phyloP scores from a whole-genome alignment of 371 early-diverging fungal genomes.

The Syncephalis fuscata region DNA sequence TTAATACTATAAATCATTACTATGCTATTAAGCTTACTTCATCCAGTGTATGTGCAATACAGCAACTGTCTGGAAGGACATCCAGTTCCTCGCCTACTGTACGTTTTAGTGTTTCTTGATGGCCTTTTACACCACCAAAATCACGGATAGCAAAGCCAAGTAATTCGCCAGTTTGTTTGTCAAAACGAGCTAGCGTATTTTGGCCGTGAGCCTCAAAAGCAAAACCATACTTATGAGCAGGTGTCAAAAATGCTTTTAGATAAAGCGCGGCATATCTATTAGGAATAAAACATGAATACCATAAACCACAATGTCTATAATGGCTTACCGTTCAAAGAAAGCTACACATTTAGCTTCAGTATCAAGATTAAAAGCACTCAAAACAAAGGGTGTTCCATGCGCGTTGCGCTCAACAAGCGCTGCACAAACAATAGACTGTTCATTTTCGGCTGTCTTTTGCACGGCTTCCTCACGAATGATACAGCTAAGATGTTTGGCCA shows the following conservation, averaged over 20 bases:
- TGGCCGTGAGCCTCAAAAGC: conserved; percentile 61
- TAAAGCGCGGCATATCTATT: conserved; percentile 22
- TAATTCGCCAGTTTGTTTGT: conserved; percentile 27
- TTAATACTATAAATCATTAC: neutral
- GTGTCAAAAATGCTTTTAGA: conserved; percentile 43
- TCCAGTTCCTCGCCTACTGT: conserved; percentile 25
- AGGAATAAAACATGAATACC: neutral
- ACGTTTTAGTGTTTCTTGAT: conserved; percentile 26
- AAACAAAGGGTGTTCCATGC: conserved; percentile 24
- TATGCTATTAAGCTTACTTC: conserved; percentile 14
- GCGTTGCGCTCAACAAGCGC: conserved; percentile 40
- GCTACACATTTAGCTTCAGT: conserved; percentile 25
- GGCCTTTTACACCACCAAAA: conserved; percentile 56
- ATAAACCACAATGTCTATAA: conserved; percentile 10
- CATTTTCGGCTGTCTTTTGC: conserved; percentile 12
- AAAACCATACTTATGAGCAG: conserved; percentile 41
- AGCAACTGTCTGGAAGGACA: conserved; percentile 35
- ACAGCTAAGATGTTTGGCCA: conserved; percentile 50
- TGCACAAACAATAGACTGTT: conserved; percentile 39
- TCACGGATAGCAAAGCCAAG: conserved; percentile 52
- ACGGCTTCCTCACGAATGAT: conserved; percentile 38
- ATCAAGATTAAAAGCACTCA: conserved; percentile 30
- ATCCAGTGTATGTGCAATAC: conserved; percentile 27
- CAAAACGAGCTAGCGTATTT: conserved; percentile 43
- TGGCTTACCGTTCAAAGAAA: conserved; percentile 18